A percentile compares a stretch with the other conserved stretches of the same genome.
Conservation (phyloP, 768 basidiomycete species). For the Russula sp. region DNA sequence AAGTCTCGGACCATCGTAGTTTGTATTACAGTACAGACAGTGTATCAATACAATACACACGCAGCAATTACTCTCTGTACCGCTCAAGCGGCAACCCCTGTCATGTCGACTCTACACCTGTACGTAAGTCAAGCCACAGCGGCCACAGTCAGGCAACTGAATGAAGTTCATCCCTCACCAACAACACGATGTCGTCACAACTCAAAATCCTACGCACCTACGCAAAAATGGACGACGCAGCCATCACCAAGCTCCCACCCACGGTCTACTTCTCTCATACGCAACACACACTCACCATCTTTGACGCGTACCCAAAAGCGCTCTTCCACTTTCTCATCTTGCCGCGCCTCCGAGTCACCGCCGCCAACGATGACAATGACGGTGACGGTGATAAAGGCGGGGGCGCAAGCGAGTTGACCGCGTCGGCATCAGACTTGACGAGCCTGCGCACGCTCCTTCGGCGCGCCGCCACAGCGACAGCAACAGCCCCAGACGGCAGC, state of each 20-base stretch:
- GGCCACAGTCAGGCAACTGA: no score
- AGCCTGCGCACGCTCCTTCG: constrained; percentile 11
- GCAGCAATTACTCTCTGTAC: no score
- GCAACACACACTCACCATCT: constrained; percentile 53
- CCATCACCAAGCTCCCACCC: constrained; percentile 41
- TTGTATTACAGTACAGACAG: background rate
- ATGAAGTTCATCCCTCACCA: no score
- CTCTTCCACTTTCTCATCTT: constrained; percentile 85
- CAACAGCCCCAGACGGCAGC: no score
- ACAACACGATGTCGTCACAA: background rate
- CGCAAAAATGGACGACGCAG: constrained; percentile 44
- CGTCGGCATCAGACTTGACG: background rate
- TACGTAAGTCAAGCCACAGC: no score
- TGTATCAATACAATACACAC: no score
- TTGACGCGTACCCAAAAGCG: constrained; percentile 75
- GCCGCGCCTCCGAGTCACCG: constrained; percentile 42
- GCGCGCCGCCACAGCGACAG: constrained; percentile 39
- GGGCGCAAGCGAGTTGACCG: constrained; percentile 19
- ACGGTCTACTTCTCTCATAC: constrained; percentile 57
- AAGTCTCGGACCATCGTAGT: background rate
- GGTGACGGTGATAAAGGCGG: no score
- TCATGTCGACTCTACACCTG: no score
- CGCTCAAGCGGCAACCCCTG: background rate
- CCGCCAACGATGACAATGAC: background rate
- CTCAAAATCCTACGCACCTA: constrained; percentile 58